A percentile compares a stretch with the other conserved stretches of the same genome.
Evolutionary conservation across 2,329 filamentous ascomycete genomes (phyloP).

Genomic region (Pyrenophora teres): DNA sequence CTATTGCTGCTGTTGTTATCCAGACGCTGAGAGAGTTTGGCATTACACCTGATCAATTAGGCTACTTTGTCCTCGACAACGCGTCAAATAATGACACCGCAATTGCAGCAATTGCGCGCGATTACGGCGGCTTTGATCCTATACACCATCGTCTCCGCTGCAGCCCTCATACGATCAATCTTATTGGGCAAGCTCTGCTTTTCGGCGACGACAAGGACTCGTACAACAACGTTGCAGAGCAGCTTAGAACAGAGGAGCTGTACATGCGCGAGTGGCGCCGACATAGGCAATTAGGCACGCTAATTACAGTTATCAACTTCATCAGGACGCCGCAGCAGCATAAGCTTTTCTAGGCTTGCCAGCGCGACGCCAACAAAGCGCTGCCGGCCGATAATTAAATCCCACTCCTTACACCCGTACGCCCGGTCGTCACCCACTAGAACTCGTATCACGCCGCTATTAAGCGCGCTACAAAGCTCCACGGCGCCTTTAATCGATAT

Average conservation of each 20-base stretch:
- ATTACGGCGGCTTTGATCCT: conserved; percentile 1
- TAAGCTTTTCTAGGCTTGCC: no score
- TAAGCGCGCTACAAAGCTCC: no score
- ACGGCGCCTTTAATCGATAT: no score
- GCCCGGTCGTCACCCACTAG: no score
- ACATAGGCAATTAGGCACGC: no score
- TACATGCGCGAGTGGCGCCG: no score
- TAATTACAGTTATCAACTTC: no score
- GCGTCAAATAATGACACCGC: conserved; percentile 6
- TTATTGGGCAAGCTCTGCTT: conserved; percentile 5
- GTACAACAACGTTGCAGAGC: neutral
- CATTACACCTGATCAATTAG: neutral
- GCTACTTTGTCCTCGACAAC: conserved; percentile 16
- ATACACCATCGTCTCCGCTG: conserved; percentile 4
- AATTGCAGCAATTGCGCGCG: neutral
- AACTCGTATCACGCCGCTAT: no score
- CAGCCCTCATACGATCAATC: conserved; percentile 11
- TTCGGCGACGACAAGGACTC: neutral
- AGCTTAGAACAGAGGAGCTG: neutral
- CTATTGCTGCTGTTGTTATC: neutral
- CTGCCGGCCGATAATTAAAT: no score
- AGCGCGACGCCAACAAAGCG: no score
- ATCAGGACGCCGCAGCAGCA: no score
- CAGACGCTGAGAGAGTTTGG: neutral
- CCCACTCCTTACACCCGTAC: no score